phyloP scores from a whole-genome alignment of 2,329 filamentous ascomycete species.

The Lachnellula cervina region DNA sequence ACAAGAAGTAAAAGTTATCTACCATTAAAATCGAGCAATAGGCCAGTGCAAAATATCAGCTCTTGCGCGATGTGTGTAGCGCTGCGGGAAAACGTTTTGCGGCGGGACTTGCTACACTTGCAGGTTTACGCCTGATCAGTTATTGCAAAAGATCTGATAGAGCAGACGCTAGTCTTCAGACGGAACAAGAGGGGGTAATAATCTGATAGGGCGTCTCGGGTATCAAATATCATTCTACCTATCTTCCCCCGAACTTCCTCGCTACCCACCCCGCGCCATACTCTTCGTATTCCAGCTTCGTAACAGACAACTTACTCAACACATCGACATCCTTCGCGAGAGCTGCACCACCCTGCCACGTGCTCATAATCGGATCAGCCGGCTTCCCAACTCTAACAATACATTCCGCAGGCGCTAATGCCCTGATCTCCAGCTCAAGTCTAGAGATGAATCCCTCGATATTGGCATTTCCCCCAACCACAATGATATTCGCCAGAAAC shows the following conservation, averaged over 20 bases:
- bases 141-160: not conserved
- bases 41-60: too few relatives aligned
- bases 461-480: constrained; percentile 80
- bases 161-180: too few relatives aligned
- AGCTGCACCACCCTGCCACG: constrained; percentile 80
- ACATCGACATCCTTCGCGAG: constrained; percentile 64
- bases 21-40: too few relatives aligned
- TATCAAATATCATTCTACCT: not conserved
- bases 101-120: too few relatives aligned
- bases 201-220: not conserved
- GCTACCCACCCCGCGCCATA: constrained; percentile 71
- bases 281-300: constrained; percentile 86
- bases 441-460: constrained; percentile 79
- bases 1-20: too few relatives aligned
- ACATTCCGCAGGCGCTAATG: constrained; percentile 70
- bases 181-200: too few relatives aligned
- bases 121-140: too few relatives aligned
- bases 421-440: constrained; percentile 68
- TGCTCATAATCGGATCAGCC: constrained; percentile 69
- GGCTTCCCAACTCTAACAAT: constrained; percentile 68
- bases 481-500: constrained; percentile 78
- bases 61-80: too few relatives aligned
- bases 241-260: constrained; percentile 58
- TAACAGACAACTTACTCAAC: constrained; percentile 66
- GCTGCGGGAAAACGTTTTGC: too few relatives aligned